phyloP scores from a whole-genome alignment of 108 stramenopile species.

The Aureococcus anophagefferens region DNA sequence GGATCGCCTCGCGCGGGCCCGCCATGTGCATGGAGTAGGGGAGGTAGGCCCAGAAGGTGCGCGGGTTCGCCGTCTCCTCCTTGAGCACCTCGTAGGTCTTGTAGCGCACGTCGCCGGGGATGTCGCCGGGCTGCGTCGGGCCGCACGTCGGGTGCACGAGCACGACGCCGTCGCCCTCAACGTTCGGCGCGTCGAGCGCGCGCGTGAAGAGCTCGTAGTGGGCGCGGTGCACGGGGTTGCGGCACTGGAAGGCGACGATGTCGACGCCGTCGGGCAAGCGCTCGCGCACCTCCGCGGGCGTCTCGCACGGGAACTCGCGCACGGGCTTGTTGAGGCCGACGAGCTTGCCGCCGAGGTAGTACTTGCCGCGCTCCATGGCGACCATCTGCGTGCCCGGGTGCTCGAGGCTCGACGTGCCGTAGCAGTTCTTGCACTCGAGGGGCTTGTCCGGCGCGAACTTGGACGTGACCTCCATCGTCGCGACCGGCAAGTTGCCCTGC shows the following conservation, averaged over 20 bases:
- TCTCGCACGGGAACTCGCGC: slow-evolving; percentile 94
- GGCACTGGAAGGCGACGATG: slow-evolving; percentile 99
- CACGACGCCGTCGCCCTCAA: slow-evolving; percentile 78
- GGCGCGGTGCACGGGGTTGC: slow-evolving; percentile 99
- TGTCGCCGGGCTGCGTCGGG: slow-evolving; percentile 96
- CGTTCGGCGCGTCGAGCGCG: slow-evolving; percentile 82
- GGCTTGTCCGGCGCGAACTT: slow-evolving; percentile 89
- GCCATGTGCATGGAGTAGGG: slow-evolving; percentile 99
- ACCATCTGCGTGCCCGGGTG: slow-evolving; percentile 96
- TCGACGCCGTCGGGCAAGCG: slow-evolving; percentile 84
- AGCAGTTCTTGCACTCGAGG: slow-evolving; percentile 80
- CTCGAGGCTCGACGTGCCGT: slow-evolving; percentile 90
- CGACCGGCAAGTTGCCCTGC: slow-evolving; percentile 83
- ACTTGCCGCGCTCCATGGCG: slow-evolving; percentile 90
- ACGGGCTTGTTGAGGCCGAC: slow-evolving; percentile 87
- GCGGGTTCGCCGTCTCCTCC: slow-evolving; percentile 86
- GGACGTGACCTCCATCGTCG: slow-evolving; percentile 83
- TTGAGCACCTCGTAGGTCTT: slow-evolving; percentile 93
- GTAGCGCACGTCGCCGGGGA: slow-evolving; percentile 79
- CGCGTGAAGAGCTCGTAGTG: slow-evolving; percentile 99
- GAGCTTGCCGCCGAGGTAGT: slow-evolving; percentile 96
- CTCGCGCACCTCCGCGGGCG: slow-evolving; percentile 85
- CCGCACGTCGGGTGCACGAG: slow-evolving; percentile 98
- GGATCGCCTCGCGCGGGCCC: slow-evolving; percentile 97
- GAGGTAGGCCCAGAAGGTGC: slow-evolving; percentile 91